These are phyloP conservation scores for Cladosporium colombiae DNA, from an alignment of 2,329 filamentous ascomycete species.

Conservation along the genomic window DNA sequence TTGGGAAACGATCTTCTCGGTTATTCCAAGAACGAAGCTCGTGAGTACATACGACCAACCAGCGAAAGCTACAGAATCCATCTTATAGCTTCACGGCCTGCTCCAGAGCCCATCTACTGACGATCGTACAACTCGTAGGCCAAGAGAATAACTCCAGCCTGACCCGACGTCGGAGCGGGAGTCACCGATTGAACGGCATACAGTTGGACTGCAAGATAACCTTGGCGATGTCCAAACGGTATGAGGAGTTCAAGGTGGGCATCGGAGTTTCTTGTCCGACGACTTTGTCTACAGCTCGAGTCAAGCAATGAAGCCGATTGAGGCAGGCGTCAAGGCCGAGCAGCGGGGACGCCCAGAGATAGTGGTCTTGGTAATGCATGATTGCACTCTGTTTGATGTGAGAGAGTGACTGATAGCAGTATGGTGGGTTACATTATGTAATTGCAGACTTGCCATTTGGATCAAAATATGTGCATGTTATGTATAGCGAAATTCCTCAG, in stretches of 20 bases:
- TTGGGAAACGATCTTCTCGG: background rate
- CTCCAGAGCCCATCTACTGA: background rate
- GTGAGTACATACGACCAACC: background rate
- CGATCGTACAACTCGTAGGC: background rate
- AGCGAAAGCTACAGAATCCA: background rate
- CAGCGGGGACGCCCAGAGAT: conserved; percentile 15
- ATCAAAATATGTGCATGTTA: too few relatives aligned
- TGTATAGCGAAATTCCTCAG: background rate
- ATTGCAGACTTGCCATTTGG: background rate
- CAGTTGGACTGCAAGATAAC: background rate
- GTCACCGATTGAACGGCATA: background rate
- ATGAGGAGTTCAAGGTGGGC: background rate
- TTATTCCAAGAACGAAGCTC: background rate
- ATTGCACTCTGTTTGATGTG: background rate
- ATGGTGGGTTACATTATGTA: background rate
- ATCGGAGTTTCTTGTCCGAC: background rate
- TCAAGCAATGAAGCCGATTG: conserved; percentile 5
- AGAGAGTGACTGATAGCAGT: background rate
- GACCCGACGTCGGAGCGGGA: conserved; percentile 11
- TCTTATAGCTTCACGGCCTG: background rate
- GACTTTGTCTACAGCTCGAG: background rate
- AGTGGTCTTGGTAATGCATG: conserved; percentile 8
- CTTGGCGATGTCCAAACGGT: background rate
- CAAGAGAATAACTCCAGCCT: background rate
- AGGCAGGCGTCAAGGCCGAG: conserved; percentile 15